Base-by-base conservation (phyloP, 192 early-diverging fungal species). In the Umbelopsis sp. region DNA sequence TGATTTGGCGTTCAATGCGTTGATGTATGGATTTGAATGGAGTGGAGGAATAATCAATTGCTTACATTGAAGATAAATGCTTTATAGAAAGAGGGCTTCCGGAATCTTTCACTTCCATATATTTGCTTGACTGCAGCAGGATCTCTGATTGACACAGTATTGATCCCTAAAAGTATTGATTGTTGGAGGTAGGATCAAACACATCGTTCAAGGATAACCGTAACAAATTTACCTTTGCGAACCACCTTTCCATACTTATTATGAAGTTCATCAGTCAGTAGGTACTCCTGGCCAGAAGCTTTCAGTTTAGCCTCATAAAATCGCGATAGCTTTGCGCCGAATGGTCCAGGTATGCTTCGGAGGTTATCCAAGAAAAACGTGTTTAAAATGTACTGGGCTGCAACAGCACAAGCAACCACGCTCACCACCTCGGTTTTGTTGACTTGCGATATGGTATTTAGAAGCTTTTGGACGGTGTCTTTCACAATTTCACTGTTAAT, bases 101-200 rank as follows among this genome's bases (percentile, higher is more conserved):
- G 9, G 26, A 67, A 67, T 26, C 45, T 22, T 67, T 67, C 43
- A 22, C 20, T 45, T 25, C 66, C 66, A 31, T 67, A 67, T 25
- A 67, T 67, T 34, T 67, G 43, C 45, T 67, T 67, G 5, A 67
- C 24, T 10, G 66, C 66, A 26, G 4, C 38, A 21, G 43, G 66
- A 25, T 67, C 66, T 14, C 24, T 10, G 32, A 67, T 44, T 4
- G 45, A 45, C 21, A 67, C 66, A 24, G 34, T 38, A 26, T 67
- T 67, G 16, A 11, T n/a, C 6, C 66, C 66, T 67, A 25, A 44
- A 22, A n/a, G 4, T 41, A 41, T 6, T 6, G 0, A 41, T 11
- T n/a, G 5, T 17, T 8, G 24, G 20, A 6, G 24, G 34, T 45
- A 41, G 38, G 38, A 3, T n/a, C n/a, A n/a, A n/a, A n/a, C n/a